Evolutionary conservation across 768 basidiomycete species (phyloP).

Genomic region (Lactarius tabidus): DNA sequence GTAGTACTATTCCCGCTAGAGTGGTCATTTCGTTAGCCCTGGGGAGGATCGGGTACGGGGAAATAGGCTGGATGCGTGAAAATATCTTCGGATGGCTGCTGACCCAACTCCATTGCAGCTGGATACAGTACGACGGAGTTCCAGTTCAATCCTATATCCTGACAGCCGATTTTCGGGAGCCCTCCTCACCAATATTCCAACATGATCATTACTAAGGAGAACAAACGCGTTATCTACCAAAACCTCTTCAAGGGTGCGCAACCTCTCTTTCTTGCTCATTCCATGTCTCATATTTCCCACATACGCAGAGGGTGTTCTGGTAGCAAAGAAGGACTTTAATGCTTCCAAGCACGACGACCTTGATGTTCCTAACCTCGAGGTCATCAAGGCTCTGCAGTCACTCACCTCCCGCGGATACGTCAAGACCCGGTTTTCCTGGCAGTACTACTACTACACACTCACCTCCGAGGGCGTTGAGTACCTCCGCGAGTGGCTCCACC

Average conservation of each 20-base stretch:
- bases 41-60: slow-evolving; percentile 16
- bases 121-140: slow-evolving; percentile 37
- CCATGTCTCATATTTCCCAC: background rate
- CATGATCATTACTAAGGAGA: slow-evolving; percentile 97
- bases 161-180: slow-evolving; percentile 27
- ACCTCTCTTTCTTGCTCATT: background rate
- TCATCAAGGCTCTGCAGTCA: slow-evolving; percentile 69
- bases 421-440: slow-evolving; percentile 99
- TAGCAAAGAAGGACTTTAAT: slow-evolving; percentile 99
- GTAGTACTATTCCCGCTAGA: background rate
- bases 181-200: slow-evolving; percentile 39
- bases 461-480: slow-evolving; percentile 97
- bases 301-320: slow-evolving; percentile 86
- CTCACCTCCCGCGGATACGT: slow-evolving; percentile 76
- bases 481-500: slow-evolving; percentile 95
- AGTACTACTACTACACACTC: slow-evolving; percentile 97
- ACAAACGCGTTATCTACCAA: slow-evolving; percentile 96
- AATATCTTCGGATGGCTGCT: slow-evolving; percentile 33
- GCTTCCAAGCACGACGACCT: slow-evolving; percentile 94
- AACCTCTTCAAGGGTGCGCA: slow-evolving; percentile 97
- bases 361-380: slow-evolving; percentile 60
- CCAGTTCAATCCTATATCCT: slow-evolving; percentile 30
- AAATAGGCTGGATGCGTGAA: slow-evolving; percentile 35
- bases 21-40: background rate
- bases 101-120: slow-evolving; percentile 29